Percentiles rank a stretch among this genome's conserved stretches.
These are phyloP conservation scores for Erysimum pusillum DNA, from an alignment of 441 rosid species.

Conservation along the genomic window DNA sequence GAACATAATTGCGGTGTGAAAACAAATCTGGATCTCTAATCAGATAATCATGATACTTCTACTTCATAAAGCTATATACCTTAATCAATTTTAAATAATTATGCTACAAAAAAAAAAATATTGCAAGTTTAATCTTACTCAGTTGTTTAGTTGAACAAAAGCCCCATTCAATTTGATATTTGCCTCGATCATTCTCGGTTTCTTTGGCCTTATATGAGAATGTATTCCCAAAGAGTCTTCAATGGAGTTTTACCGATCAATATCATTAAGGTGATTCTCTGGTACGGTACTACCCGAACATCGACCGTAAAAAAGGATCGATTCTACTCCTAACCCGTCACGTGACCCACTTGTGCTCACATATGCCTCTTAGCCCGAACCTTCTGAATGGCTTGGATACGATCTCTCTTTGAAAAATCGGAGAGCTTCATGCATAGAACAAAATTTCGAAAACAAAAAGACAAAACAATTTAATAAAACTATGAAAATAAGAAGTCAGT, in stretches of 20 bases:
- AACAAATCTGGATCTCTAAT: neutral
- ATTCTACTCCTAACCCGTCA: too few species aligned
- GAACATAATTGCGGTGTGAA: neutral
- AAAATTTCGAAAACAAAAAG: neutral
- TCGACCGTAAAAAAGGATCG: too few species aligned
- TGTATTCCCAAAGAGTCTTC: neutral
- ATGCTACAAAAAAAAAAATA: neutral
- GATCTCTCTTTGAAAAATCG: too few species aligned
- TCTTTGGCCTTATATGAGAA: neutral
- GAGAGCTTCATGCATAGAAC: neutral
- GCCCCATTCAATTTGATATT: neutral
- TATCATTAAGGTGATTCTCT: too few species aligned
- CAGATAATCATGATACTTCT: slow-evolving; percentile 5
- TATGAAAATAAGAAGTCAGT: neutral
- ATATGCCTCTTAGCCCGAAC: too few species aligned
- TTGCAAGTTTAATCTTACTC: neutral
- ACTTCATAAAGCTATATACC: neutral
- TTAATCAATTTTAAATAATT: neutral
- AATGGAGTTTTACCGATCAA: neutral
- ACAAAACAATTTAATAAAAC: neutral
- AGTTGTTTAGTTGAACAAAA: neutral
- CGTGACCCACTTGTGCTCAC: too few species aligned
- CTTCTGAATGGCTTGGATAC: neutral
- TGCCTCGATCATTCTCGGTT: neutral
- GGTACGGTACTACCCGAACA: too few species aligned